Base-by-base conservation (phyloP, 352 stramenopile species). In the Pythium monospermum region DNA sequence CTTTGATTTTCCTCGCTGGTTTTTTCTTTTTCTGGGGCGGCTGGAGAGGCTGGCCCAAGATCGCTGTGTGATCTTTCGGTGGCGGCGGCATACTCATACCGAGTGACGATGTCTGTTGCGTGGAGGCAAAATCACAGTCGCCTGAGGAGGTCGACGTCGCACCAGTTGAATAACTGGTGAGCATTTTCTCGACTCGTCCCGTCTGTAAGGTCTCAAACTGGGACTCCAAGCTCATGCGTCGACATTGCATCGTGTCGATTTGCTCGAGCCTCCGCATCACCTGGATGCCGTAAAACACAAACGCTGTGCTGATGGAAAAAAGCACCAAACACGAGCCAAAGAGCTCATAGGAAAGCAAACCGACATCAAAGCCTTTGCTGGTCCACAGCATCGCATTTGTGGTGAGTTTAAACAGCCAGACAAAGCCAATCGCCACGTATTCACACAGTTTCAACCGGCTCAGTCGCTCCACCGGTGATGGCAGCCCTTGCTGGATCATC, bases 401-500 rank as follows among this genome's bases (percentile, higher is more conserved):
- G 0, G 38, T 53, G 33, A 68, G 51, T 42, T 77, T 73, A 43
- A 73, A 70, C 1, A 42, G n/a, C 71, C 71, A 81, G 1, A 81
- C 33, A 27, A 68, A 25, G 0, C 49, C 47, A 27, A 77, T 71
- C 3, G 56, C 28, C 8, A 36, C 38, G 43, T 67, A 69, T 42
- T 73, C 57, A 18, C 73, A 13, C 11, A 66, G 40, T 31, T 65
- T 65, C 42, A 71, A 48, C 4, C 68, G 53, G 23, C 49, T 49
- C 15, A 60, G 66, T 36, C 68, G 66, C 15, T 60, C 19, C 26
- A 59, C 46, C 37, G 69, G 52, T 13, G 39, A 31, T 1, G 63
- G 61, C 13, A 57, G 64, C 21, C 70, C 72, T 13, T 70, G 68
- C 48, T 83, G 68, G 47, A 82, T 81, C 37, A 86, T 71, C 4